Conservation (phyloP, 2,329 filamentous ascomycete species). For the Diaporthe humulicola region DNA sequence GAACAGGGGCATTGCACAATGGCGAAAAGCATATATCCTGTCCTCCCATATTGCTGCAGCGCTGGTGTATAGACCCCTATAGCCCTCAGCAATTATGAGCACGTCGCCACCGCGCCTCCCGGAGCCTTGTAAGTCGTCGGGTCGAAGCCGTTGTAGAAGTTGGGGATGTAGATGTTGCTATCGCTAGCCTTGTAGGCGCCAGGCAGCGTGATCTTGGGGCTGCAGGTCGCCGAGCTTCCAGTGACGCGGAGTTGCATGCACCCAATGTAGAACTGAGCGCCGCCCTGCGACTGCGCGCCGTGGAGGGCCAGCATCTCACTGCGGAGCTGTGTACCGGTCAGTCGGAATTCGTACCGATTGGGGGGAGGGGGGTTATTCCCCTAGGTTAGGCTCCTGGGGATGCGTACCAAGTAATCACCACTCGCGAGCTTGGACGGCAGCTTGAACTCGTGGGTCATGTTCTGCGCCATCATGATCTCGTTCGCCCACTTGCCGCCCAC, state of each 20-base stretch:
- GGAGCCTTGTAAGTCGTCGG: conserved; percentile 32
- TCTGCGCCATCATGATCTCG: conserved; percentile 12
- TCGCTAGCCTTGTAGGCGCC: conserved; percentile 65
- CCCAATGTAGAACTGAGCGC: conserved; percentile 55
- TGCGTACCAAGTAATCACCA: conserved; percentile 56
- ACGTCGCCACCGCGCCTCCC: conserved; percentile 33
- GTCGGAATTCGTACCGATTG: neutral
- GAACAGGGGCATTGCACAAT: neutral
- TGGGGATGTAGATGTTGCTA: conserved; percentile 55
- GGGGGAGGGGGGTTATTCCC: too few relatives aligned
- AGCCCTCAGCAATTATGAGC: neutral
- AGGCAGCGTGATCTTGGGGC: conserved; percentile 60
- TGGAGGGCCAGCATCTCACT: conserved; percentile 57
- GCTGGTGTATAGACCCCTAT: too few relatives aligned
- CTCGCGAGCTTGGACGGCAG: conserved; percentile 47
- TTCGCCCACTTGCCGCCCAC: conserved; percentile 11
- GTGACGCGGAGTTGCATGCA: conserved; percentile 53
- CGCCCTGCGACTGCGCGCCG: conserved; percentile 47
- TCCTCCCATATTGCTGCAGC: neutral
- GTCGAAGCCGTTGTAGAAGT: conserved; percentile 65
- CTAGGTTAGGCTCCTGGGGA: neutral
- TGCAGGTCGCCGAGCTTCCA: conserved; percentile 48
- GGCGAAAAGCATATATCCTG: neutral
- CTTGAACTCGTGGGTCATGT: conserved; percentile 43
- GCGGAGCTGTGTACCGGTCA: conserved; percentile 45